These are phyloP conservation scores for Talaromyces rugulosus DNA, from an alignment of 2,329 filamentous ascomycete genomes.

Conservation along the genomic window DNA sequence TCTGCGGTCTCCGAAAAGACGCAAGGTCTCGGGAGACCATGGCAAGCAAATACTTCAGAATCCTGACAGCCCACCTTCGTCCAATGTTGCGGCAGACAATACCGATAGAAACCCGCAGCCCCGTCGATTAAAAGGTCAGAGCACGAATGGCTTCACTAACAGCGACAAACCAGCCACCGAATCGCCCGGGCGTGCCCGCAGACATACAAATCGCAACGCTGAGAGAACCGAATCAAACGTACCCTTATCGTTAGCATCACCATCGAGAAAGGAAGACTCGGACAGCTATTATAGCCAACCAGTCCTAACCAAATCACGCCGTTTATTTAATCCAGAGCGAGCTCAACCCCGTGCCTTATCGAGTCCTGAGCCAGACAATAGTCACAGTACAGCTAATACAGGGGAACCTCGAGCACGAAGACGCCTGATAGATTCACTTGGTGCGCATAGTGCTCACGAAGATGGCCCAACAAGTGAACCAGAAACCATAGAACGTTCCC, in stretches of 20 bases:
- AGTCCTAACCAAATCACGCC: not conserved
- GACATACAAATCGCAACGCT: not conserved
- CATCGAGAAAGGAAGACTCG: not conserved
- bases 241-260: not conserved
- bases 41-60: not conserved
- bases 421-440: slow-evolving; percentile 33
- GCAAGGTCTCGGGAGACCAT: slow-evolving; percentile 15
- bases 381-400: not conserved
- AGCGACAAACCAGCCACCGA: not conserved
- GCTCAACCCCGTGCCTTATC: not conserved
- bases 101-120: not conserved
- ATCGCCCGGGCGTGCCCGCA: not conserved
- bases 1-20: slow-evolving; percentile 17
- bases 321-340: not conserved
- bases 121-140: not conserved
- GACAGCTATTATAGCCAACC: not conserved
- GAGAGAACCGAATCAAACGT: not conserved
- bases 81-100: not conserved
- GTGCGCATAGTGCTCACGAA: slow-evolving; percentile 13
- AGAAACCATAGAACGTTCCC: not conserved
- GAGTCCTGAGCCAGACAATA: not conserved
- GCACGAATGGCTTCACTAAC: not conserved
- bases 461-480: slow-evolving; percentile 11
- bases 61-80: not conserved
- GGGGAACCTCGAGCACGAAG: slow-evolving; percentile 22